Base-by-base conservation (phyloP, 768 basidiomycete genomes). In the Podaxis mareebaensis region DNA sequence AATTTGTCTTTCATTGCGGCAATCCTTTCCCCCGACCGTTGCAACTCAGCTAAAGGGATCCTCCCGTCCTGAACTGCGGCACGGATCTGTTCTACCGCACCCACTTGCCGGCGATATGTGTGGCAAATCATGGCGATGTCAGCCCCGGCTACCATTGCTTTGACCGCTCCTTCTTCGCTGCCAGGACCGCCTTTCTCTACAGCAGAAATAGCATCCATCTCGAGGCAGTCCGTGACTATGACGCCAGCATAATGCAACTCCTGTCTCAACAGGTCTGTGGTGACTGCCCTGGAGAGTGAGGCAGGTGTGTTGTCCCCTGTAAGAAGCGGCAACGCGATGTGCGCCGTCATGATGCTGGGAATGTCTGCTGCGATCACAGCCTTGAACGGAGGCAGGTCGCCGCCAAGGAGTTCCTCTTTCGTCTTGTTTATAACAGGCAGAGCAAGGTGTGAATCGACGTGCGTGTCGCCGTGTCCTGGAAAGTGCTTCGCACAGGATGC, bases 111-210 rank as follows among this genome's bases (percentile, higher is more conserved):
- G 13, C 72, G 74, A 60, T 84, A 80, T 7, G 80, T 84, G 68
- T 91, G 90, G 65, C 89, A 91, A 46, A 89, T 83, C 90, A 91
- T 91, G 3, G 77, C 87, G n/a, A 91, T 73, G 61, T 91, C 90
- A 15, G 85, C 86, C 3, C 89, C 89, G 0, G 90, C 89, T 53
- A 76, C 75, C 48, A 91, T 69, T 4, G 84, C 82, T 63, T 78
- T 70, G 17, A 89, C 80, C 0, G 87, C 85, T 4, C 87, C 88
- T 44, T 77, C 77, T 60, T 81, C 79, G 3, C 80, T 74, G 5
- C 85, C 85, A 64, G 74, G 76, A 17, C 76, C 78, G 4, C 80
- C 81, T 58, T 77, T 73, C 11, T 79, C 75, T 17, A 75, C 75
- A 30, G 80, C 77, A 0, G 85, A 80, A 15, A 91, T 82, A 11